Conservation (phyloP, 495 filamentous ascomycete species). For the Penicillium coffeae region DNA sequence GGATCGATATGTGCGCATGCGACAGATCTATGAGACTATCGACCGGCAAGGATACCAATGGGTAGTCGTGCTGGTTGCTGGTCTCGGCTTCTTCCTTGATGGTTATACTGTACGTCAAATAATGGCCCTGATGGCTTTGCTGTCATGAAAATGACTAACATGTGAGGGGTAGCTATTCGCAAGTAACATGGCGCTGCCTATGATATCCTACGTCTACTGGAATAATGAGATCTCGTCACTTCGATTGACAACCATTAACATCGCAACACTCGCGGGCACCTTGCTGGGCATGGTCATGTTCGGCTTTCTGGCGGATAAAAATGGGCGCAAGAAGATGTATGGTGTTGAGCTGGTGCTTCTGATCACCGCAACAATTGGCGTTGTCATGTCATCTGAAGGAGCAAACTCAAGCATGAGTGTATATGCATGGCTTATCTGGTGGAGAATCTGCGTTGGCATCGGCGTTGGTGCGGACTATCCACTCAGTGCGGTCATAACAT, state of each 20-base stretch:
- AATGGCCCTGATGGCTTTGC: neutral
- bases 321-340: constrained; percentile 62
- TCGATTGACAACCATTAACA: constrained; percentile 52
- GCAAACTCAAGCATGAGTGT: constrained; percentile 50
- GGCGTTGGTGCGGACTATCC: constrained; percentile 58
- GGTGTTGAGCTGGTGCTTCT: constrained; percentile 60
- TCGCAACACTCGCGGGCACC: constrained; percentile 55
- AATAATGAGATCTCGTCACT: constrained; percentile 34
- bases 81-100: constrained; percentile 65
- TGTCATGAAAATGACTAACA: neutral
- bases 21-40: constrained; percentile 48
- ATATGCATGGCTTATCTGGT: constrained; percentile 55
- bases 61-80: constrained; percentile 55
- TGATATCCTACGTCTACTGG: constrained; percentile 62
- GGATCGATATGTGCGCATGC: constrained; percentile 47
- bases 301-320: constrained; percentile 58
- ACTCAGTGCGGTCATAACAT: constrained; percentile 56
- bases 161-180: constrained; percentile 47
- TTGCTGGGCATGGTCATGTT: constrained; percentile 59
- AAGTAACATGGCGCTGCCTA: constrained; percentile 60
- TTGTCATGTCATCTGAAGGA: constrained; percentile 45
- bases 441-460: constrained; percentile 54
- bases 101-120: constrained; percentile 59
- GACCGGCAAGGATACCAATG: constrained; percentile 46
- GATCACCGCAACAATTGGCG: constrained; percentile 52